Base-by-base conservation (phyloP, 768 basidiomycete species). In the Suillus placidus region DNA sequence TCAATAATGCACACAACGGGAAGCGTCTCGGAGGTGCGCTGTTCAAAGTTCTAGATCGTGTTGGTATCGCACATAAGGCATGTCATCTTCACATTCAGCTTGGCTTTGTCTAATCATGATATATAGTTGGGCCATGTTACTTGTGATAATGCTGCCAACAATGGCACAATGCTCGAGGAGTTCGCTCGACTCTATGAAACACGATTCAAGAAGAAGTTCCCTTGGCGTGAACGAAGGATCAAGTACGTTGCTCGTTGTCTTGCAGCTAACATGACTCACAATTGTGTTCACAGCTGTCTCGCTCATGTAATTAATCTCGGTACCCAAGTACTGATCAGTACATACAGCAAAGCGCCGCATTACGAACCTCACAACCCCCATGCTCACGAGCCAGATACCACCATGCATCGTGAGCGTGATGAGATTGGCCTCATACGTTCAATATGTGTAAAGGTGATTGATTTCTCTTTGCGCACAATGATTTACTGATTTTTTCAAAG, bases 1-100 rank as follows among this genome's bases (percentile, higher is more conserved):
- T 84, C 56, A 83, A 83, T 67, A 74, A 71, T 13, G 66, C 77
- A 4, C 82, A 84, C 64, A 73, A 76, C 61, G 81, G 81, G 0
- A 35, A 63, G 47, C 23, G 13, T 49, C 47, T 49, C 1, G 76
- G 80, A 1, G 75, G 76, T 58, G 78, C 78, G 0, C 69, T 83
- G 6, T 82, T 75, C 71, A 78, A 77, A 66, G 71, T 82, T 49
- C 58, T 70, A 4, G 55, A 68, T 3, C 70, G 75, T 2, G 37
- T 78, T 6, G 71, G 70, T 10, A 74, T 79, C 64, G 55, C 54
- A 14, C 66, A 73, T 55, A 76, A 76, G 77, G 70, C 77, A 49
- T 49, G 49, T 26, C 49, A 26, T 49, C 49, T 49, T 49, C 1
- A 6, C 49, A 49, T 49, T 49, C 49, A 2, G 49, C 49, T 49